These are phyloP conservation scores for Geosmithia morbida DNA, from an alignment of 2,329 filamentous ascomycete genomes.

Conservation along the genomic window DNA sequence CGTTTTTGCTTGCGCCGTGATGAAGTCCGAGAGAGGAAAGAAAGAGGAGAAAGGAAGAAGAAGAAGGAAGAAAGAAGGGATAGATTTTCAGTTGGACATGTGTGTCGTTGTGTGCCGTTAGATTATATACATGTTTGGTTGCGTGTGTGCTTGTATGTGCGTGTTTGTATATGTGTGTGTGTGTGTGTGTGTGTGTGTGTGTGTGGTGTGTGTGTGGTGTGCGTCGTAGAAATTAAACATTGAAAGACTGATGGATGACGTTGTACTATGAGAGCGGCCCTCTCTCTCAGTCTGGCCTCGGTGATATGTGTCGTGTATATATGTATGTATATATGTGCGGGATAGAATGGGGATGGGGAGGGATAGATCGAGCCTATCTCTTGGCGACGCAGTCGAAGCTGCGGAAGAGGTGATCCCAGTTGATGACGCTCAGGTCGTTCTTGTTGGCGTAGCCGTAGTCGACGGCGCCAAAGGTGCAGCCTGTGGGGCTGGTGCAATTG, in stretches of 20 bases:
- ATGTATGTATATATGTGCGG: not conserved
- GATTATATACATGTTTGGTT: not conserved
- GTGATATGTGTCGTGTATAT: not conserved
- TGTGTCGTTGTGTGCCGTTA: not conserved
- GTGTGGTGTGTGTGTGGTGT: not conserved
- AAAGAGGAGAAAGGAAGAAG: too few relatives aligned
- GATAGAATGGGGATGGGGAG: not conserved
- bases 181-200: not conserved
- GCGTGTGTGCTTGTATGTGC: not conserved
- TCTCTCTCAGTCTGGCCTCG: too few relatives aligned
- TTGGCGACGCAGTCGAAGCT: conserved; percentile 18
- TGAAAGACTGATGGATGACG: not conserved
- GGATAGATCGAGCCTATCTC: not conserved
- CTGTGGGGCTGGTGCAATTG: conserved; percentile 33
- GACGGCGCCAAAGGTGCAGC: conserved; percentile 35
- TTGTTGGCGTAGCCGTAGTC: conserved; percentile 30
- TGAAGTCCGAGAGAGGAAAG: too few relatives aligned
- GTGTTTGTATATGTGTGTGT: not conserved
- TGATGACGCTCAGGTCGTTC: conserved; percentile 27
- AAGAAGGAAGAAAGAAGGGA: too few relatives aligned
- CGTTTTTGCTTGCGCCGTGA: not conserved
- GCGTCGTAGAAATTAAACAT: not conserved
- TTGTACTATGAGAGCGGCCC: not conserved
- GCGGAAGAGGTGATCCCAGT: conserved; percentile 25
- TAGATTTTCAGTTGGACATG: too few relatives aligned